Base-by-base conservation (phyloP, 768 basidiomycete genomes). In the Phaffia tasmanica region DNA sequence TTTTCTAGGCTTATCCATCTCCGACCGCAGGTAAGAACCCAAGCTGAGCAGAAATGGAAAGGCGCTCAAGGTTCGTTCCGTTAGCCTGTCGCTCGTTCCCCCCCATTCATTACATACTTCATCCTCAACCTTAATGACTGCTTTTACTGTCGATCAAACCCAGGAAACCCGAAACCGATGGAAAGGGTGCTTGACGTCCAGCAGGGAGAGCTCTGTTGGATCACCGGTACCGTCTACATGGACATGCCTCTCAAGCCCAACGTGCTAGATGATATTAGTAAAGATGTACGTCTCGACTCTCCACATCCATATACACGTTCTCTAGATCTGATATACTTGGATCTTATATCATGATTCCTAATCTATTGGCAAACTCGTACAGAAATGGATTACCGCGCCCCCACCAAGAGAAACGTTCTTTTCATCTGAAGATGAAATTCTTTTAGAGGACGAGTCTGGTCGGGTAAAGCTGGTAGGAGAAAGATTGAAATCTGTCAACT, bases 181-280 rank as follows among this genome's bases (percentile, higher is more conserved):
- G 81, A 84, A 7, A 81, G 89, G 35, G 87, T 94, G 2, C 83
- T 95, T 4, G 94, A 98, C 66, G 86, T 98, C 9, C 79, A 84
- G 56, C 88, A 89, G 71, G 86, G 86, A 0, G 80, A 86, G 72
- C 79, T 94, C 63, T 95, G 91, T 76, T 97, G 86, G 76, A 82
- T 98, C 69, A 79, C 95, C 63, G 95, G 95, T 3, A 99, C 95
- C 0, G 85, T 97, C 7, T 99, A 97, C 76, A 86, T 98, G 85
- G 92, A 99, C 68, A 99, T 99, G 95, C 89, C 92, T 11, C 80
- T 98, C 61, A 99, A 99, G 74, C 94, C 94, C 0, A 98, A 97
- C 73, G 88, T 99, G n/a, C 81, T 99, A 69, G 87, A 91, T 72
- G 95, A 99, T 70, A 83, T 98, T 70, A 90, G 86, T 27, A 82